phyloP scores from a whole-genome alignment of 2,329 filamentous ascomycete genomes.

The Cladobotryum protrusum region DNA sequence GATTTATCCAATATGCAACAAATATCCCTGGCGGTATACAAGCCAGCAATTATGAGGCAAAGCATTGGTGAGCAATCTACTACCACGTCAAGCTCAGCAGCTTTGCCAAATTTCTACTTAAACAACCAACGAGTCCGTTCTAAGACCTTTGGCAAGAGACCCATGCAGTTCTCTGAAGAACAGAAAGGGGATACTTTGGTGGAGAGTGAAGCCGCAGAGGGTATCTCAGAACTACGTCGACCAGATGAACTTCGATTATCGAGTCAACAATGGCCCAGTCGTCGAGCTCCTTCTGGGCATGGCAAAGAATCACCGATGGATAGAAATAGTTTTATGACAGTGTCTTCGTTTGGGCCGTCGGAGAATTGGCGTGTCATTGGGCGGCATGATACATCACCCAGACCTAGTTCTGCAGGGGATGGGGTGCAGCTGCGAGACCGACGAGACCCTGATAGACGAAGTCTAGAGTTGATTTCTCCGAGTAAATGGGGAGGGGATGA shows the following conservation, averaged over 20 bases:
- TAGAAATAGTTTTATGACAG: constrained; percentile 20
- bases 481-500: constrained; percentile 9
- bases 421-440: constrained; percentile 11
- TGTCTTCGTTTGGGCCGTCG: constrained; percentile 28
- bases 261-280: constrained; percentile 14
- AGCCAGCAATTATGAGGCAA: constrained; percentile 13
- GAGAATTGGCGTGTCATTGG: constrained; percentile 33
- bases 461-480: constrained; percentile 11
- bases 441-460: not conserved
- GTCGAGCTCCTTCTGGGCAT: constrained; percentile 17
- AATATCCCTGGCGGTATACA: constrained; percentile 8
- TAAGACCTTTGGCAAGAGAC: constrained; percentile 9
- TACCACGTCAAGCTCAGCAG: constrained; percentile 29
- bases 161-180: constrained; percentile 4
- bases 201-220: constrained; percentile 19
- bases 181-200: constrained; percentile 15
- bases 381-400: constrained; percentile 24
- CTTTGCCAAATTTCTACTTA: constrained; percentile 21
- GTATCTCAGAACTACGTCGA: constrained; percentile 17
- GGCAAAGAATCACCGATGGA: constrained; percentile 17
- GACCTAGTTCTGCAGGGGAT: constrained; percentile 18
- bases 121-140: constrained; percentile 8
- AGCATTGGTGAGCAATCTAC: constrained; percentile 23
- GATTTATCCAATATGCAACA: constrained; percentile 20
- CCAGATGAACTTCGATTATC: constrained; percentile 20